phyloP scores from a whole-genome alignment of 2,329 filamentous ascomycete genomes.

The Dothistroma septosporum region DNA sequence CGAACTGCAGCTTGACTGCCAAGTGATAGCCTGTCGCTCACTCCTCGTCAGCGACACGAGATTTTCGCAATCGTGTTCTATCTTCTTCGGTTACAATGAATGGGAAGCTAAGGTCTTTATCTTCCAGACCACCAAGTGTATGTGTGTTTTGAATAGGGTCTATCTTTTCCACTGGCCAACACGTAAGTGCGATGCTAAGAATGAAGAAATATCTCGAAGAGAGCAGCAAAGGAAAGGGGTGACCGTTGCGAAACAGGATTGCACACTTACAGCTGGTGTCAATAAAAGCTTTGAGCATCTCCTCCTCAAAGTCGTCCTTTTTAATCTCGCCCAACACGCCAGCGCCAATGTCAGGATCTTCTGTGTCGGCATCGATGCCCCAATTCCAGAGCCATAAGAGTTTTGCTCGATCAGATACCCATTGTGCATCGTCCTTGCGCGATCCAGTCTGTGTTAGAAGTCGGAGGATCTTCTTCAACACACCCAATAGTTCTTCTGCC shows the following conservation, averaged over 20 bases:
- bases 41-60: constrained; percentile 19
- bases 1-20: constrained; percentile 54
- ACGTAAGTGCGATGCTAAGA: constrained; percentile 13
- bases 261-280: constrained; percentile 35
- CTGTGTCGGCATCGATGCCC: constrained; percentile 51
- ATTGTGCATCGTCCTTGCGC: constrained; percentile 56
- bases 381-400: constrained; percentile 71
- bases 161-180: constrained; percentile 23
- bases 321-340: constrained; percentile 58
- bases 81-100: constrained; percentile 19
- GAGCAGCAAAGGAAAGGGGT: background rate
- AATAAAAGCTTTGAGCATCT: constrained; percentile 66
- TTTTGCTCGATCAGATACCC: constrained; percentile 59
- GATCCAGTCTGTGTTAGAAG: constrained; percentile 46
- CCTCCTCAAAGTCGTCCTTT: constrained; percentile 61
- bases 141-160: constrained; percentile 24
- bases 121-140: constrained; percentile 15
- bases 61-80: constrained; percentile 2
- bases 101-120: constrained; percentile 21
- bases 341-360: constrained; percentile 35
- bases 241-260: background rate
- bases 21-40: constrained; percentile 54
- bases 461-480: constrained; percentile 58
- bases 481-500: constrained; percentile 59
- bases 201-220: background rate